Percentiles rank a stretch among this genome's conserved stretches.
Evolutionary conservation across 164 flowering plant genomes (phyloP).

Genomic region (Santalum album): DNA sequence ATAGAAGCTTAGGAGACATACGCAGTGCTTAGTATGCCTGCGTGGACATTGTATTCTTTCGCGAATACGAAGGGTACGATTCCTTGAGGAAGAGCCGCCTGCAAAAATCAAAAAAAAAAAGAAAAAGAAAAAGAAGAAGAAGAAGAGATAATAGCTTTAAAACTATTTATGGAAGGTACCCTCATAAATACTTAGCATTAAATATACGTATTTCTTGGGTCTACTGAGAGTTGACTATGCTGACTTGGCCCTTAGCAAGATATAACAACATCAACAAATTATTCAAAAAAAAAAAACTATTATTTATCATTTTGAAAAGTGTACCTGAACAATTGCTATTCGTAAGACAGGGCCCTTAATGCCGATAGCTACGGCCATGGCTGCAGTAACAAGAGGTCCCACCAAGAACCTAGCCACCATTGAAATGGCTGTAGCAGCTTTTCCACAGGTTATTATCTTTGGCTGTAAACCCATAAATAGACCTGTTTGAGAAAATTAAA

Average conservation of each 20-base stretch:
- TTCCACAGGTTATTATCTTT: conserved; percentile 26
- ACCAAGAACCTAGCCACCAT: conserved; percentile 26
- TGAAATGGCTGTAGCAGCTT: conserved; percentile 16
- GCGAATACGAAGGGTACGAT: conserved; percentile 42
- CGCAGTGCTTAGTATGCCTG: conserved; percentile 36
- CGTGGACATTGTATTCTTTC: conserved; percentile 36
- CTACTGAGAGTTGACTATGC: too few species aligned
- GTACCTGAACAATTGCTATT: conserved; percentile 27
- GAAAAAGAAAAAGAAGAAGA: not conserved
- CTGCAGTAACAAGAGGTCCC: conserved; percentile 24
- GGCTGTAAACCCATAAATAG: conserved; percentile 31
- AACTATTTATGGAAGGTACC: too few species aligned
- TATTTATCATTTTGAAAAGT: too few species aligned
- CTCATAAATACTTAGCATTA: too few species aligned
- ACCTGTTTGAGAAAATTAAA: not conserved
- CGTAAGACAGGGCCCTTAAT: conserved; percentile 22
- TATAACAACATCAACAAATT: too few species aligned
- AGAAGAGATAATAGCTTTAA: too few species aligned
- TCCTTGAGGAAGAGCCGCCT: conserved; percentile 43
- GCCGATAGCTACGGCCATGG: conserved; percentile 24
- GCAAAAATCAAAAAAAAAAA: not conserved
- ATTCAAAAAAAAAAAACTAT: too few species aligned
- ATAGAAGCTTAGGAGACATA: conserved; percentile 24
- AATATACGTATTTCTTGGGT: too few species aligned
- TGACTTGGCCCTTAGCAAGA: too few species aligned